phyloP scores from a whole-genome alignment of 495 filamentous ascomycete species.

The Aspergillus steynii region DNA sequence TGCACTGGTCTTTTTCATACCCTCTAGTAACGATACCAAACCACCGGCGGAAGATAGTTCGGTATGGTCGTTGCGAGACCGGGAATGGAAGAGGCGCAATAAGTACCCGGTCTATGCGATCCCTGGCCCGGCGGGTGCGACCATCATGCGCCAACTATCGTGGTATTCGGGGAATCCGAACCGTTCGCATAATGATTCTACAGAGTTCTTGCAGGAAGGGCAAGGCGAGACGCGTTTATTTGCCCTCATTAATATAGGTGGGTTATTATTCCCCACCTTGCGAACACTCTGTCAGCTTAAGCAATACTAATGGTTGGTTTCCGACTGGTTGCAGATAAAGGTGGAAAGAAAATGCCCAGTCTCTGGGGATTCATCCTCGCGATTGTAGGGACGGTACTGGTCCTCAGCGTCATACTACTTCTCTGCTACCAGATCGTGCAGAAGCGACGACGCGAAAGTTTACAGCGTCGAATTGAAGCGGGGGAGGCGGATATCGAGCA shows the following conservation, averaged over 20 bases:
- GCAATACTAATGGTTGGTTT: not conserved
- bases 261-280: slow-evolving; percentile 24
- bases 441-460: slow-evolving; percentile 58
- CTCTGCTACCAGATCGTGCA: slow-evolving; percentile 74
- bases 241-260: slow-evolving; percentile 59
- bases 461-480: slow-evolving; percentile 66
- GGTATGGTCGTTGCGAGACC: slow-evolving; percentile 68
- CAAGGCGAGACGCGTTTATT: slow-evolving; percentile 58
- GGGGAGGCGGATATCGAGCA: slow-evolving; percentile 82
- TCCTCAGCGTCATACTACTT: slow-evolving; percentile 63
- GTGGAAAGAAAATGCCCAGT: slow-evolving; percentile 49
- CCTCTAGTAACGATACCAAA: slow-evolving; percentile 51
- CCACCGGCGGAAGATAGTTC: slow-evolving; percentile 61
- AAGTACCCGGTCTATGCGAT: slow-evolving; percentile 84
- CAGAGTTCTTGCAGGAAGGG: slow-evolving; percentile 44
- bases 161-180: slow-evolving; percentile 73
- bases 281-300: not conserved
- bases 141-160: slow-evolving; percentile 70
- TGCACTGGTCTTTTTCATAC: slow-evolving; percentile 76
- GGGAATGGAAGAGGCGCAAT: slow-evolving; percentile 63
- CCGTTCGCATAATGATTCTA: slow-evolving; percentile 44
- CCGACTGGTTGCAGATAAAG: slow-evolving; percentile 15
- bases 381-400: slow-evolving; percentile 71
- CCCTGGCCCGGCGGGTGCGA: slow-evolving; percentile 59
- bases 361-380: slow-evolving; percentile 85